These are phyloP conservation scores for Fusarium oligoseptatum DNA, from an alignment of 2,329 filamentous ascomycete species.

Conservation along the genomic window DNA sequence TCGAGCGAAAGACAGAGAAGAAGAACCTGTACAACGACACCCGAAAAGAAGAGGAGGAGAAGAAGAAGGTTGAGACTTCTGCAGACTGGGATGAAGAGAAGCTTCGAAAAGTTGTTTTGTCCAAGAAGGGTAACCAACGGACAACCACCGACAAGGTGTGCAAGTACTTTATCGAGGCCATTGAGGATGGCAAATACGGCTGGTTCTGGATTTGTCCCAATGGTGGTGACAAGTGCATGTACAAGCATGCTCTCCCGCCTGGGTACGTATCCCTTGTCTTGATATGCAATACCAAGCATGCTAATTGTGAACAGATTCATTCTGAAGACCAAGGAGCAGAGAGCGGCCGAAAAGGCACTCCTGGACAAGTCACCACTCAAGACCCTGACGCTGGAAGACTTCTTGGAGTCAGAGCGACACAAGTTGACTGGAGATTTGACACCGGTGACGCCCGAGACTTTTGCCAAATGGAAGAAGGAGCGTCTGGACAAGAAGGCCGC, in stretches of 20 bases:
- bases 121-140: constrained; percentile 96
- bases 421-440: constrained; percentile 93
- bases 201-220: constrained; percentile 99
- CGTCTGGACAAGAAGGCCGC: constrained; percentile 95
- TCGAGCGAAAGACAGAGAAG: constrained; percentile 95
- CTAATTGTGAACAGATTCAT: constrained; percentile 76
- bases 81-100: constrained; percentile 99
- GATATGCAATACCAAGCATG: background rate
- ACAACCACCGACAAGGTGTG: constrained; percentile 98
- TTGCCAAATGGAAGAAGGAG: constrained; percentile 97
- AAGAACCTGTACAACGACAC: constrained; percentile 90
- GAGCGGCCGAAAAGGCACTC: constrained; percentile 93
- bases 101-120: constrained; percentile 87
- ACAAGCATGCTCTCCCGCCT: constrained; percentile 93
- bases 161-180: constrained; percentile 97
- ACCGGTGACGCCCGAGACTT: constrained; percentile 91
- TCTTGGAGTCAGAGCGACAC: constrained; percentile 94
- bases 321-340: constrained; percentile 97
- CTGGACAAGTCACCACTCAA: constrained; percentile 96
- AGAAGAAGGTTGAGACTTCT: constrained; percentile 92
- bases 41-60: constrained; percentile 76
- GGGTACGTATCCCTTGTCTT: constrained; percentile 72
- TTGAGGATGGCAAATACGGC: constrained; percentile 98
- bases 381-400: constrained; percentile 96
- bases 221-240: constrained; percentile 97